A percentile compares a stretch with the other conserved stretches of the same genome.
Conservation (phyloP, 139 green algal species). For the Coelastrella sp. region DNA sequence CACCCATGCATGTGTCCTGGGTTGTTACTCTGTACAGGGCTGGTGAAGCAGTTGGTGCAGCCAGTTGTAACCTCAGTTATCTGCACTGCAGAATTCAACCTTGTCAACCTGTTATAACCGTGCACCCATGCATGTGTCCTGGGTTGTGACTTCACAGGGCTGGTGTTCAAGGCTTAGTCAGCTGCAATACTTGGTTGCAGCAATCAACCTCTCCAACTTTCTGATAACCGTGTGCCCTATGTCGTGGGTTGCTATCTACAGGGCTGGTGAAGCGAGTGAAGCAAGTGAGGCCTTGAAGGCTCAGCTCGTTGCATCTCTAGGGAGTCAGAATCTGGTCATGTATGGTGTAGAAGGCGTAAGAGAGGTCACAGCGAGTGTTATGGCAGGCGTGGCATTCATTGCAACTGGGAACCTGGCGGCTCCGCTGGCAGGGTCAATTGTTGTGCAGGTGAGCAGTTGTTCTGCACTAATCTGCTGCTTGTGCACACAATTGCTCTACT, state of each 20-base stretch:
- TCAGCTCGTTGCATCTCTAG: constrained; percentile 50
- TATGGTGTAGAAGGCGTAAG: constrained; percentile 50
- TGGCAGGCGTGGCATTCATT: constrained; percentile 48
- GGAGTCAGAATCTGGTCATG: constrained; percentile 42
- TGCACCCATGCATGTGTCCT: no score
- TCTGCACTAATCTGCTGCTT: no score
- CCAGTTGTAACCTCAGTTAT: constrained; percentile 49
- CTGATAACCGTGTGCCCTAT: no score
- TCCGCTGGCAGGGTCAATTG: constrained; percentile 42
- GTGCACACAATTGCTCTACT: no score
- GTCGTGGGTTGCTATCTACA: neutral
- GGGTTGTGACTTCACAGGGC: no score
- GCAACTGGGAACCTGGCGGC: constrained; percentile 61
- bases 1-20: no score
- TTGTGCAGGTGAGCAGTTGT: constrained; percentile 48
- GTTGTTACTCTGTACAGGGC: no score
- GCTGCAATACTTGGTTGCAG: constrained; percentile 35
- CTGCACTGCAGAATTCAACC: no score
- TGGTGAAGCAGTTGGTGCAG: neutral
- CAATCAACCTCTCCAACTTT: no score
- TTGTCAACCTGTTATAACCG: no score
- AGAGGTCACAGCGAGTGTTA: constrained; percentile 47
- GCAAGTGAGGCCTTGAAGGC: constrained; percentile 3
- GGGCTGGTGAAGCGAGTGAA: neutral
- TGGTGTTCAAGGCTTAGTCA: constrained; percentile 49